These are phyloP conservation scores for Thelephora ganbajun DNA, from an alignment of 768 basidiomycete genomes.

Conservation along the genomic window DNA sequence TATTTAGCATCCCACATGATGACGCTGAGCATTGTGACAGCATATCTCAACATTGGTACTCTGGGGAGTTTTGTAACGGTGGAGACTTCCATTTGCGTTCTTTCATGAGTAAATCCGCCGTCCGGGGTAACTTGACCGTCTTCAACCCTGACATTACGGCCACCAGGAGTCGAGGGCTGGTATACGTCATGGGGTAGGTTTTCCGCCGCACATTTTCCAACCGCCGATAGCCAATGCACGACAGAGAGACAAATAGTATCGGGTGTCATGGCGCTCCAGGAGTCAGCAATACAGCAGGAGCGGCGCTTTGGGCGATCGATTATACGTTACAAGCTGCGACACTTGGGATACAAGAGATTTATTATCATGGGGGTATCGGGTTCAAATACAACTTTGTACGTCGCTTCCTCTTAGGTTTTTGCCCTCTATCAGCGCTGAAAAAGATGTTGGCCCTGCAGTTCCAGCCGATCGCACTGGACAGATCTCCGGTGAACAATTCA, in stretches of 20 bases:
- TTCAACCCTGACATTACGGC: conserved; percentile 42
- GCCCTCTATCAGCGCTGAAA: not conserved
- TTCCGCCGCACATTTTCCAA: conserved; percentile 21
- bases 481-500: conserved; percentile 43
- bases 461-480: conserved; percentile 44
- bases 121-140: conserved; percentile 32
- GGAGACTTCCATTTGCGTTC: conserved; percentile 39
- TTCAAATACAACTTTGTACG: conserved; percentile 56
- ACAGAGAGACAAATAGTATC: conserved; percentile 20
- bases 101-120: conserved; percentile 53
- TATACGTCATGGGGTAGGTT: conserved; percentile 42
- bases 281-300: conserved; percentile 58
- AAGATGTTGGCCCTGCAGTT: conserved; percentile 24
- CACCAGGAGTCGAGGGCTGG: conserved; percentile 28
- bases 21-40: conserved; percentile 15
- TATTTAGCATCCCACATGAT: not conserved
- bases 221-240: not conserved
- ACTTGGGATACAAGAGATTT: conserved; percentile 37
- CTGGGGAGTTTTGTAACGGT: conserved; percentile 51
- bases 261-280: conserved; percentile 31
- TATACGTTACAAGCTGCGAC: conserved; percentile 47
- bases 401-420: not conserved
- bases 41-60: conserved; percentile 37
- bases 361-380: conserved; percentile 56
- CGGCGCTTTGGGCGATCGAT: conserved; percentile 55